Base-by-base conservation (phyloP, 2,329 filamentous ascomycete species). In the Clarireedia monteithiana region DNA sequence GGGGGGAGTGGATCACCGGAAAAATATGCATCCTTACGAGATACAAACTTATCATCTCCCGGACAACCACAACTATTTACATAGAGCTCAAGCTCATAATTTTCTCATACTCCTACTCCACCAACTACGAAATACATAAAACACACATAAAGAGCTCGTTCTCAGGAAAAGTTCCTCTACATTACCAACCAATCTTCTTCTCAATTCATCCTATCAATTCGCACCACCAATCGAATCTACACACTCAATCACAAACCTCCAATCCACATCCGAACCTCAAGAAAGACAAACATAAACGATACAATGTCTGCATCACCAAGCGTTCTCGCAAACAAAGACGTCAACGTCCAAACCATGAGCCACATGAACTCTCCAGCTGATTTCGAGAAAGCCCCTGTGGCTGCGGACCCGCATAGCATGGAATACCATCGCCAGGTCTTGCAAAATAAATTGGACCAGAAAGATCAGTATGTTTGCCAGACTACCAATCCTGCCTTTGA, bases 351-450 rank as follows among this genome's bases (percentile, higher is more conserved):
- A 61, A 71, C 80, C 62, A 65, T 63, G 62, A 59, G 56, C 14
- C 58, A 62, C 46, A 38, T 39, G 4, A 17, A 51, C 15, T 61
- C 60, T 55, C 65, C 62, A 53, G 57, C 62, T 52, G 64, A 69
- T 7, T 24, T 15, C 42, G 49, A 51, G 30, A 46, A 56, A 14
- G n/a, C 42, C 20, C 23, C 40, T 20, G 30, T 46, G 17, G 38
- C 20, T 57, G 65, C 60, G 42, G 71, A 73, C 65, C 73, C 82
- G 53, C 84, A 83, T 78, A 83, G 77, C 74, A 82, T 91, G 77
- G 86, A 90, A 68, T 88, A 88, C 69, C 87, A 91, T 69, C 86
- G 87, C 60, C 84, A 89, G 73, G 77, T 88, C 55, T 76, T 91
- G 58, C 81, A 89, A 69, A 82, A 79, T 69, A 88, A 87, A 76